Evolutionary conservation across 2,329 filamentous ascomycete genomes (phyloP).

Genomic region (Delphinella strobiligena): DNA sequence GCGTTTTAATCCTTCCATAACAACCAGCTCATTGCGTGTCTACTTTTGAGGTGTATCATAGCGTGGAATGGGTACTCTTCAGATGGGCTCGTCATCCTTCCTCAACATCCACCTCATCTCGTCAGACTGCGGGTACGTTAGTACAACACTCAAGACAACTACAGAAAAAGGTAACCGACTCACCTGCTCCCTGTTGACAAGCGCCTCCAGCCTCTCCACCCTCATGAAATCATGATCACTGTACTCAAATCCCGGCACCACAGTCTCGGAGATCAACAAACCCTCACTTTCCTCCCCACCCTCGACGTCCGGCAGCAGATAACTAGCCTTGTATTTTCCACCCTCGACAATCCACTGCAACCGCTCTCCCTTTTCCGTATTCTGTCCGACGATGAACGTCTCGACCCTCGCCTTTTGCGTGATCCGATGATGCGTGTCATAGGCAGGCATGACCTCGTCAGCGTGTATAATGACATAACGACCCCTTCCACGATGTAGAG

Average conservation of each 20-base stretch:
- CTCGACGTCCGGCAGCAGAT: constrained; percentile 36
- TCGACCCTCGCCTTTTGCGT: constrained; percentile 41
- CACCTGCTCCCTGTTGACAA: constrained; percentile 41
- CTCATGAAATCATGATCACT: constrained; percentile 56
- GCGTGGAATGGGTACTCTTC: too few species aligned
- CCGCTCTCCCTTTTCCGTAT: constrained; percentile 46
- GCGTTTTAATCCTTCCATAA: too few species aligned
- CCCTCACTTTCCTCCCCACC: constrained; percentile 19
- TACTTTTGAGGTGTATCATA: too few species aligned
- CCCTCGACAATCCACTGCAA: constrained; percentile 60
- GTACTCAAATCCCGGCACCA: constrained; percentile 56
- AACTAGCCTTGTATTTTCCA: constrained; percentile 54
- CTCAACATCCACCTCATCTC: constrained; percentile 36
- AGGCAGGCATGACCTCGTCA: constrained; percentile 26
- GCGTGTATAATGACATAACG: constrained; percentile 53
- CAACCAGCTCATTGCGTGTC: too few species aligned
- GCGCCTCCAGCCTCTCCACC: constrained; percentile 34
- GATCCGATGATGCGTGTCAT: constrained; percentile 7
- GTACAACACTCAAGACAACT: too few species aligned
- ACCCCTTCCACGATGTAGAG: constrained; percentile 50
- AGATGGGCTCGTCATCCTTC: too few species aligned
- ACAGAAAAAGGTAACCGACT: too few species aligned
- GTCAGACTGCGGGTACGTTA: too few species aligned
- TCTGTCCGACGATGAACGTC: constrained; percentile 49
- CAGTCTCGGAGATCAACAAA: constrained; percentile 55